Conservation (phyloP, 2,329 filamentous ascomycete genomes). For the Calonectria multiphialidica region DNA sequence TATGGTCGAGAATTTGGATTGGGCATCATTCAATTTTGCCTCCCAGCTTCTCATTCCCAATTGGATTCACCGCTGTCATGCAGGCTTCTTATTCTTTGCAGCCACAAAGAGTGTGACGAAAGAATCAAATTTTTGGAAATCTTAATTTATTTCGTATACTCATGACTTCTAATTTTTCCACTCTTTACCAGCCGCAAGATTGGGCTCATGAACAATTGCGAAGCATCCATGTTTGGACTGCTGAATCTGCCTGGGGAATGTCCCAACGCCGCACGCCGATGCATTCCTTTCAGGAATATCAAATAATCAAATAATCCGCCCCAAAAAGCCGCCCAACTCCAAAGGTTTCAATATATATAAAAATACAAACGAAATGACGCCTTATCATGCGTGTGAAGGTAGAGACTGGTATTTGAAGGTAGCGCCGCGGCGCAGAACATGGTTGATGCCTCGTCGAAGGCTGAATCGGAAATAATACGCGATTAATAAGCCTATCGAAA, state of each 20-base stretch:
- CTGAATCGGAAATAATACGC: constrained; percentile 25
- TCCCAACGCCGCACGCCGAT: neutral
- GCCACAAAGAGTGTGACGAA: too few relatives aligned
- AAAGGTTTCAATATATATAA: neutral
- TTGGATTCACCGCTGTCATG: too few relatives aligned
- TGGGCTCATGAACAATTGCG: neutral
- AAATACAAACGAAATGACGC: neutral
- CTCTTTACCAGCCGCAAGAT: neutral
- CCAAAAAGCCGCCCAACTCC: neutral
- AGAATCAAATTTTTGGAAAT: neutral
- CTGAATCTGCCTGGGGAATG: neutral
- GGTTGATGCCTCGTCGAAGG: constrained; percentile 30
- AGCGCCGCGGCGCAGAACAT: constrained; percentile 21
- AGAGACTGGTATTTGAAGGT: constrained; percentile 31
- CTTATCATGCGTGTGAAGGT: constrained; percentile 15
- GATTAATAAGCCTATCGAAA: neutral
- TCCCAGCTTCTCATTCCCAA: too few relatives aligned
- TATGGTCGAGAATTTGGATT: too few relatives aligned
- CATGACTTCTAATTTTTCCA: neutral
- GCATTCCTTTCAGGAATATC: neutral
- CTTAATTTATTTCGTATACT: neutral
- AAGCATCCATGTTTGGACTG: neutral
- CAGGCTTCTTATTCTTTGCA: too few relatives aligned
- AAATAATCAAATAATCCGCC: neutral
- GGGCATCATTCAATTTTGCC: too few relatives aligned